Evolutionary conservation across 129 eudicot genomes (phyloP).

Genomic region (Erigeron canadensis): DNA sequence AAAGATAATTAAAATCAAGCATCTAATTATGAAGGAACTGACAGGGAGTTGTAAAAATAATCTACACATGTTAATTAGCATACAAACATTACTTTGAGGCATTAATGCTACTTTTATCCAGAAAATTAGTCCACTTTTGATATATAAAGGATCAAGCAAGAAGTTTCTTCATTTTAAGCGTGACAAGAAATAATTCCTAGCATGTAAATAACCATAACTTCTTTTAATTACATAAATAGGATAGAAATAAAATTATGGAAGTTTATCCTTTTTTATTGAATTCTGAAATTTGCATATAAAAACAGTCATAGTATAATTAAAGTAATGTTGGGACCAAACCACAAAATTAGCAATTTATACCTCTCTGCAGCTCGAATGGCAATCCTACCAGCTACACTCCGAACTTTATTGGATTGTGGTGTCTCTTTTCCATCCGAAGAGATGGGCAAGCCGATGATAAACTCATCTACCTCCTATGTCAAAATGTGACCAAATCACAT

Average conservation of each 20-base stretch:
- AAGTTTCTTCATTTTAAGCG: not conserved
- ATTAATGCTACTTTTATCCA: not conserved
- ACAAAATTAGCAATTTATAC: constrained; percentile 28
- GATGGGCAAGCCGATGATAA: constrained; percentile 78
- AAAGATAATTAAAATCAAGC: not conserved
- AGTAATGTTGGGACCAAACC: not conserved
- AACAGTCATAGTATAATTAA: too few relatives aligned
- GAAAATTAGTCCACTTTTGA: not conserved
- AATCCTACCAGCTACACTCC: constrained; percentile 16
- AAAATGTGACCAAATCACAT: constrained; percentile 2
- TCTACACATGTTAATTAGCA: not conserved
- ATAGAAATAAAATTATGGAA: not conserved
- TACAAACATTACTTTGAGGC: not conserved
- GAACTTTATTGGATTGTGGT: constrained; percentile 48
- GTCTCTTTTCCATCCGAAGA: constrained; percentile 79
- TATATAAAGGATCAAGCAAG: constrained; percentile 4
- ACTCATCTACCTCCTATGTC: constrained; percentile 90
- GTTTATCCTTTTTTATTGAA: not conserved
- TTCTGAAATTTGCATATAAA: not conserved
- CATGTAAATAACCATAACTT: not conserved
- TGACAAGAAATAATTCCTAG: not conserved
- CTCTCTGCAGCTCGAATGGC: constrained; percentile 69
- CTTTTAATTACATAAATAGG: not conserved
- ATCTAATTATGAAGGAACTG: not conserved
- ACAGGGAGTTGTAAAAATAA: not conserved